Evolutionary conservation across 768 basidiomycete genomes (phyloP), one percentile per base, ranked within the genome.

Genomic region (Chalciporus pseudorubinellus): DNA sequence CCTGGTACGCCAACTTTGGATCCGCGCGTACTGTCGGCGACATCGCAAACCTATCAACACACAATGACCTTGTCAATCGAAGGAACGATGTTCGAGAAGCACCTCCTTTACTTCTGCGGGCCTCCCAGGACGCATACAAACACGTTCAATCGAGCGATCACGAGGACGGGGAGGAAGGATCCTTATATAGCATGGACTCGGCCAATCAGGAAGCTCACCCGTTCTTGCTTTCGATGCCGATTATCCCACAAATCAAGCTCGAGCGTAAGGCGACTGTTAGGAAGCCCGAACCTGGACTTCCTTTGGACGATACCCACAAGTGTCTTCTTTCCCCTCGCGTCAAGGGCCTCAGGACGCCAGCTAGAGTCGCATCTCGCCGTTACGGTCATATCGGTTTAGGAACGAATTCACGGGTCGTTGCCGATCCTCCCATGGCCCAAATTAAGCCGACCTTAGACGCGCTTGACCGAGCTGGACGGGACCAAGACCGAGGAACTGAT

Each of bases 161-260:
- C 39, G 31, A 44, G 19, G 24, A 40, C 36, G 67, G 34, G n/a
- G 34, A 67, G 8, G 46, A 39, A n/a, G 51, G 51, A 12, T 64
- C 67, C 3, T 39, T 64, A 0, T 66, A 68, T 12, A 61, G 61
- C 43, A 52, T 39, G 52, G 57, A 59, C 39, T 68, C 67, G 16
- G 61, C 64, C 19, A 55, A 66, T 41, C 55, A 60, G 19, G 61
- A 64, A 6, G 50, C 47, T 2, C 61, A 66, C 40, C 46, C 49
- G 2, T 19, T 56, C 31, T 51, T 66, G 42, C 57, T 66, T 43
- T 64, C 66, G 4, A 68, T 64, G 48, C 64, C 65, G 8, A 50
- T 57, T 1, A 69, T 66, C n/a, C 64, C 64, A 24, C 53, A 45
- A 42, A 66, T 66, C 45, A 63, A 53, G 22, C 61, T 66, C 3